These are phyloP conservation scores for Chlorella ohadii DNA, from an alignment of 139 green algal species.

Conservation along the genomic window DNA sequence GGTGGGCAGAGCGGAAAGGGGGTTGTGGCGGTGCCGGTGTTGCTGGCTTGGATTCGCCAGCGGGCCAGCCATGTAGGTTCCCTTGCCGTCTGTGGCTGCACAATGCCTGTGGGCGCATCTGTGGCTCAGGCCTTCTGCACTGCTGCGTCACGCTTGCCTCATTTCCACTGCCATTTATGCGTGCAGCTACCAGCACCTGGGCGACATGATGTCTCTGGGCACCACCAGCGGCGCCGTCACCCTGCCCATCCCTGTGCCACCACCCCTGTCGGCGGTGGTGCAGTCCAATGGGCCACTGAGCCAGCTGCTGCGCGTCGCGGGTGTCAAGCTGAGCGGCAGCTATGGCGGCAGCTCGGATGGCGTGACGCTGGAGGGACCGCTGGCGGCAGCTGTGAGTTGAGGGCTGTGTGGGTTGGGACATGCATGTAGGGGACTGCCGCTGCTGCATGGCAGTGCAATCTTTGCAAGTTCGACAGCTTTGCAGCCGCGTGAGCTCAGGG, in stretches of 20 bases:
- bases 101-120: too few species aligned
- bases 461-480: too few species aligned
- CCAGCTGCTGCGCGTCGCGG: constrained; percentile 59
- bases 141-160: background rate
- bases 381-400: constrained; percentile 60
- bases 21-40: too few species aligned
- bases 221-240: constrained; percentile 78
- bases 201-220: constrained; percentile 96
- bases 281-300: constrained; percentile 65
- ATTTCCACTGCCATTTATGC: background rate
- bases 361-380: constrained; percentile 85
- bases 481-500: too few species aligned
- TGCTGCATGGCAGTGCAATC: too few species aligned
- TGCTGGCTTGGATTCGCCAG: too few species aligned
- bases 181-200: constrained; percentile 95
- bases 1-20: too few species aligned
- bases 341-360: constrained; percentile 36
- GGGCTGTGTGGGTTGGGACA: too few species aligned
- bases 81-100: too few species aligned
- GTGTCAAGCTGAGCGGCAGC: constrained; percentile 48
- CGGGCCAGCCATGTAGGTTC: too few species aligned
- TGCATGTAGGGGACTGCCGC: too few species aligned
- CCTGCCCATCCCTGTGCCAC: constrained; percentile 73
- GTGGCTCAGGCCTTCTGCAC: too few species aligned
- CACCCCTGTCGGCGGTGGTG: constrained; percentile 49